phyloP scores from a whole-genome alignment of 148 eudicot genomes.

The Chenopodium suecicum region DNA sequence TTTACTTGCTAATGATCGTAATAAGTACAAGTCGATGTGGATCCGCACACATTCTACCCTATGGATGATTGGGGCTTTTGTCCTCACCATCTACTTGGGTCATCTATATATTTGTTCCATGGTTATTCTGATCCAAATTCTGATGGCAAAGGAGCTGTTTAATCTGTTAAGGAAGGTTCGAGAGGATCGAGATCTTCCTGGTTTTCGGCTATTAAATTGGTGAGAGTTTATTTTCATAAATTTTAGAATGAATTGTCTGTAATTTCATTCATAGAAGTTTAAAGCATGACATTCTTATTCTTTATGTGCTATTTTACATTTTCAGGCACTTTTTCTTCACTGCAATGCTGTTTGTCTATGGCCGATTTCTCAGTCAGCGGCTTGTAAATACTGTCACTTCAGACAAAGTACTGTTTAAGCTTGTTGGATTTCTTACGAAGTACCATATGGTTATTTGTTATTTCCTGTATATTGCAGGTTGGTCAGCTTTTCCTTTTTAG shows the following conservation, averaged over 20 bases:
- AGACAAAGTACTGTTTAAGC: constrained; percentile 69
- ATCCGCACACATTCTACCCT: constrained; percentile 67
- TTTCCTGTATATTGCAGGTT: constrained; percentile 89
- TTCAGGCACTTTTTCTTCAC: constrained; percentile 97
- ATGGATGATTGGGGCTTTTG: constrained; percentile 79
- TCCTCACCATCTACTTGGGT: constrained; percentile 66
- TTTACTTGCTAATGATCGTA: constrained; percentile 62
- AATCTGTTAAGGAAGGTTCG: constrained; percentile 61
- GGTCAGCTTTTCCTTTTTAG: constrained; percentile 12
- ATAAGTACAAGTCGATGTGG: constrained; percentile 84
- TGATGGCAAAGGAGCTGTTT: constrained; percentile 78
- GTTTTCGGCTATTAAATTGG: constrained; percentile 79
- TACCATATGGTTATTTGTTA: constrained; percentile 97
- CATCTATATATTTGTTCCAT: constrained; percentile 85
- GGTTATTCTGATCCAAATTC: constrained; percentile 74
- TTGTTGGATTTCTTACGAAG: constrained; percentile 74
- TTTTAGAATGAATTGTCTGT: not conserved
- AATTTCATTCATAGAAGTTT: not conserved
- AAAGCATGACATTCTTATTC: constrained; percentile 5
- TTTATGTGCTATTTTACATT: constrained; percentile 12
- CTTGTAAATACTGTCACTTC: constrained; percentile 87
- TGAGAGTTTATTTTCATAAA: constrained; percentile 25
- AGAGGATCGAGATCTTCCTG: constrained; percentile 75
- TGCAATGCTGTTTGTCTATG: constrained; percentile 94
- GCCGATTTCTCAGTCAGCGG: constrained; percentile 84